Conservation (phyloP, 768 basidiomycete genomes). For the Panaeolus cyanescens region DNA sequence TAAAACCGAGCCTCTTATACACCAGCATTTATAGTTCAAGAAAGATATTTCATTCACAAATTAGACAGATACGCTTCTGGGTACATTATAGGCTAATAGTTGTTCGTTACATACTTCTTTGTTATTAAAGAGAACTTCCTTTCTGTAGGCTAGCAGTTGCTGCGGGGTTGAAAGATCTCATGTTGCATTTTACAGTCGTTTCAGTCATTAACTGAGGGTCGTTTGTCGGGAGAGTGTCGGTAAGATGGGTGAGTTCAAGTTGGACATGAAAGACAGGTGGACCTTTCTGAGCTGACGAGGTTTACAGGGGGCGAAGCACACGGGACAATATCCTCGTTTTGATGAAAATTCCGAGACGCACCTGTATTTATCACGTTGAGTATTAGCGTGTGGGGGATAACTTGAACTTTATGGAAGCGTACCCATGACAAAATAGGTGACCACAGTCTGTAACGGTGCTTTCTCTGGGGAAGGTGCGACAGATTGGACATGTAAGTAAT, state of each 20-base stretch:
- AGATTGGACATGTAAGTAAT: slow-evolving; percentile 31
- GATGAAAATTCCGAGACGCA: slow-evolving; percentile 17
- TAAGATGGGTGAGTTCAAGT: background rate
- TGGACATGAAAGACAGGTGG: slow-evolving; percentile 19
- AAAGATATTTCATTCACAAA: background rate
- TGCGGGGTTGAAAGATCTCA: background rate
- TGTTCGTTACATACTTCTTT: background rate
- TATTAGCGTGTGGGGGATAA: background rate
- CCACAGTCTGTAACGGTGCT: slow-evolving; percentile 32
- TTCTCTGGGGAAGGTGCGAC: slow-evolving; percentile 30
- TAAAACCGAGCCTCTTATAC: background rate
- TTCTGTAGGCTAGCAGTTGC: background rate
- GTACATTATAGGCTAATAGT: background rate
- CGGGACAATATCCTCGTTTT: slow-evolving; percentile 22
- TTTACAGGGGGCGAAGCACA: slow-evolving; percentile 21
- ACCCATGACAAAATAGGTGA: slow-evolving; percentile 29
- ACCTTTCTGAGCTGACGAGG: slow-evolving; percentile 16
- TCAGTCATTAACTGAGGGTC: background rate
- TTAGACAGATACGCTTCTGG: background rate
- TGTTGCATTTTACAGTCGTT: background rate
- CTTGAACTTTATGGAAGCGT: background rate
- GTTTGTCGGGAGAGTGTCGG: background rate
- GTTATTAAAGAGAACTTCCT: background rate
- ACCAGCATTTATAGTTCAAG: background rate
- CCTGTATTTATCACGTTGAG: slow-evolving; percentile 2